Conservation (phyloP, 2,329 filamentous ascomycete species). For the Aspergillus quadricinctus region DNA sequence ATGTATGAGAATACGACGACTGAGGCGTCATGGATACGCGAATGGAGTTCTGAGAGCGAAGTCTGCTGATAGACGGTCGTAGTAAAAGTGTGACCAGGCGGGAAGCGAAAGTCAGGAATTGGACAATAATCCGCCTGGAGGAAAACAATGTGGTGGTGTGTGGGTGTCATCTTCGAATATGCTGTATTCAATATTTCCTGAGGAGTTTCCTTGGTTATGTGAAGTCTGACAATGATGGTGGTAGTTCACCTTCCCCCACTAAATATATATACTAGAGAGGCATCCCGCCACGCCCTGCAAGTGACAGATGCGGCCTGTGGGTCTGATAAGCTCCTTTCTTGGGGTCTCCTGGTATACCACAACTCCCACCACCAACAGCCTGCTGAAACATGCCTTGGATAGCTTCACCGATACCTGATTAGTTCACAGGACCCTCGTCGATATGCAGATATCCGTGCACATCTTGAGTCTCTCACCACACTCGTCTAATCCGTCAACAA, state of each 20-base stretch:
- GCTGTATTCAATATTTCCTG: not conserved
- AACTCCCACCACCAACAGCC: not conserved
- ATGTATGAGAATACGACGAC: slow-evolving; percentile 42
- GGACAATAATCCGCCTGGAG: slow-evolving; percentile 45
- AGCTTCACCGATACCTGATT: no score
- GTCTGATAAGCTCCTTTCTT: no score
- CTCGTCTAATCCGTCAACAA: no score
- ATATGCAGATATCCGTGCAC: no score
- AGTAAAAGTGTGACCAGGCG: slow-evolving; percentile 37
- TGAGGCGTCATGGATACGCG: slow-evolving; percentile 44
- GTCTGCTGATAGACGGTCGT: slow-evolving; percentile 32
- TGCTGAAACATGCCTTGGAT: no score
- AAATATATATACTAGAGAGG: not conserved
- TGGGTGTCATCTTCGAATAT: slow-evolving; percentile 13
- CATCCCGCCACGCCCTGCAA: not conserved
- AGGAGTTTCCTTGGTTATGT: not conserved
- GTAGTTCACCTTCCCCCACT: no score
- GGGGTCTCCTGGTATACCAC: no score
- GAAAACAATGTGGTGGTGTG: slow-evolving; percentile 45
- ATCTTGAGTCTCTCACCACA: no score
- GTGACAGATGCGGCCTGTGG: not conserved
- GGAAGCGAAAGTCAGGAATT: slow-evolving; percentile 38
- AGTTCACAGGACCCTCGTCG: no score
- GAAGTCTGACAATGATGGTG: not conserved
- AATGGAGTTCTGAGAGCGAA: slow-evolving; percentile 32